A percentile compares a stretch with the other conserved stretches of the same genome.
Evolutionary conservation across 345 rosid genomes (phyloP).

Genomic region (Pugionium cornutum): DNA sequence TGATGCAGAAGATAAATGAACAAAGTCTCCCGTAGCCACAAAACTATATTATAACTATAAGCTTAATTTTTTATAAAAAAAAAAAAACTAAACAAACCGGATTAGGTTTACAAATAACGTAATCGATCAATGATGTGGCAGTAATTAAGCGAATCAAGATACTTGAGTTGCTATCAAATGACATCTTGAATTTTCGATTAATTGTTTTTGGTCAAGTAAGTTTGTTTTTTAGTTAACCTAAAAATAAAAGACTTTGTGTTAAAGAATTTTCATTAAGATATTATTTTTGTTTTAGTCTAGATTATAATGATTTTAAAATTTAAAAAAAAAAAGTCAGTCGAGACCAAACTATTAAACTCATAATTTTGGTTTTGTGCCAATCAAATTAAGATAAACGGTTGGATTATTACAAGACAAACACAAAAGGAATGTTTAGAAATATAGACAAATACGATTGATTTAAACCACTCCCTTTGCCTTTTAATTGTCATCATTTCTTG

Average conservation of each 20-base stretch:
- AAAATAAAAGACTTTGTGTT: too few species aligned
- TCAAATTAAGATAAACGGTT: slow-evolving; percentile 24
- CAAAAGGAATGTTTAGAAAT: slow-evolving; percentile 35
- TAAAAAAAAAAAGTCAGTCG: background rate
- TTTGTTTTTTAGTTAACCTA: too few species aligned
- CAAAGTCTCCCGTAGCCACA: too few species aligned
- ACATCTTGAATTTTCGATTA: background rate
- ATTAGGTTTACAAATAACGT: slow-evolving; percentile 26
- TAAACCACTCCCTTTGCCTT: slow-evolving; percentile 42
- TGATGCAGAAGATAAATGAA: too few species aligned
- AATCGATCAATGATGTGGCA: slow-evolving; percentile 35
- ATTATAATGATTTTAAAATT: background rate
- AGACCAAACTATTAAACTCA: slow-evolving; percentile 14
- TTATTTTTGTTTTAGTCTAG: background rate
- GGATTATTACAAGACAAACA: slow-evolving; percentile 40
- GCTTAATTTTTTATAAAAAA: too few species aligned
- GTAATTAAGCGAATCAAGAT: slow-evolving; percentile 28
- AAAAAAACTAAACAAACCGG: background rate
- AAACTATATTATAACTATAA: too few species aligned
- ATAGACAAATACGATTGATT: slow-evolving; percentile 21
- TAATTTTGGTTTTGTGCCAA: slow-evolving; percentile 8
- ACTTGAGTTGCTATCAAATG: slow-evolving; percentile 36
- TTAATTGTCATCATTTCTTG: slow-evolving; percentile 42
- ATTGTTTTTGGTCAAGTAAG: background rate
- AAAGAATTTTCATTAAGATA: background rate